Evolutionary conservation across 441 rosid species (phyloP).

Genomic region (Gossypium lobatum): DNA sequence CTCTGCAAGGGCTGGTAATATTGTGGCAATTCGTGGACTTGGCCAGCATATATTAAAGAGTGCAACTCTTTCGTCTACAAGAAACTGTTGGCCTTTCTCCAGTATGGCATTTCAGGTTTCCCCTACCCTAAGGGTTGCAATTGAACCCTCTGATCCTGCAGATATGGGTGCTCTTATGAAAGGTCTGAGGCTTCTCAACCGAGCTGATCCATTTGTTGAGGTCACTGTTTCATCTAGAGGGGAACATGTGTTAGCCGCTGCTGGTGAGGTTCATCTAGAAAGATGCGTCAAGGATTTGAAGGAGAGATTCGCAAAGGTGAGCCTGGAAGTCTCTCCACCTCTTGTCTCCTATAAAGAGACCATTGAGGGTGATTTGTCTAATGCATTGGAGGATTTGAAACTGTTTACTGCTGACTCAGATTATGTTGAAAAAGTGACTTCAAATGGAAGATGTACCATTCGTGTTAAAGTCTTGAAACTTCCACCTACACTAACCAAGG

Average conservation of each 20-base stretch:
- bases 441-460: constrained; percentile 69
- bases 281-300: constrained; percentile 82
- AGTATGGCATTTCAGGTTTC: constrained; percentile 91
- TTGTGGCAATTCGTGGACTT: constrained; percentile 90
- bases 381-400: constrained; percentile 56
- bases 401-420: constrained; percentile 46
- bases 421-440: constrained; percentile 65
- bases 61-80: constrained; percentile 83
- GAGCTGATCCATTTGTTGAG: constrained; percentile 95
- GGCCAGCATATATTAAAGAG: constrained; percentile 87
- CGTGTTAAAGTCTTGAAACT: constrained; percentile 80
- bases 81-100: constrained; percentile 90
- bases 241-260: constrained; percentile 91
- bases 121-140: constrained; percentile 84
- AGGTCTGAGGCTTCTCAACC: constrained; percentile 81
- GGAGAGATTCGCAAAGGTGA: constrained; percentile 87
- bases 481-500: constrained; percentile 65
- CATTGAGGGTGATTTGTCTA: constrained; percentile 58
- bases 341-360: constrained; percentile 90
- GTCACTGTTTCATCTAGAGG: constrained; percentile 85
- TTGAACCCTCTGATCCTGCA: constrained; percentile 88
- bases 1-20: constrained; percentile 74
- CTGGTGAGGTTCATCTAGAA: constrained; percentile 92
- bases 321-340: constrained; percentile 79
- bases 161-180: constrained; percentile 73